Evolutionary conservation across 2,329 filamentous ascomycete species (phyloP).

Genomic region (Macrophomina tecta): DNA sequence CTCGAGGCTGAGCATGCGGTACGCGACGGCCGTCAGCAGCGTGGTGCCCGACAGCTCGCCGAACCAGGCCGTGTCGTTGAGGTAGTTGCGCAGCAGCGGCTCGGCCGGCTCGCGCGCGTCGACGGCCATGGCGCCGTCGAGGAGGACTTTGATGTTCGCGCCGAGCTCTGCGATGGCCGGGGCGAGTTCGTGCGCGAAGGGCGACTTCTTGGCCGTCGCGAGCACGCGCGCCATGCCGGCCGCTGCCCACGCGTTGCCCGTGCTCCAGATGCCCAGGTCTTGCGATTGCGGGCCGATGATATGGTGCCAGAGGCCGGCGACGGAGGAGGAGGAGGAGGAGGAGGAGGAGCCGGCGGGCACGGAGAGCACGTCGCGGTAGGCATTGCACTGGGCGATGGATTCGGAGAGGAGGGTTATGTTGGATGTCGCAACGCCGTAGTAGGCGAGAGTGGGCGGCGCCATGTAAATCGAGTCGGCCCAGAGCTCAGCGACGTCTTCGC

Average conservation of each 20-base stretch:
- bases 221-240: constrained; percentile 56
- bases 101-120: constrained; percentile 43
- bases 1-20: constrained; percentile 53
- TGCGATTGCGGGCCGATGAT: constrained; percentile 47
- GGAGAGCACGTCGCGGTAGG: constrained; percentile 51
- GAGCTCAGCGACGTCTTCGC: constrained; percentile 50
- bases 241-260: constrained; percentile 57
- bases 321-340: constrained; percentile 27
- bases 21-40: constrained; percentile 52
- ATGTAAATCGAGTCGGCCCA: constrained; percentile 60
- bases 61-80: constrained; percentile 53
- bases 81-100: constrained; percentile 54
- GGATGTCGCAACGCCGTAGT: constrained; percentile 50
- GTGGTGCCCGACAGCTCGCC: constrained; percentile 58
- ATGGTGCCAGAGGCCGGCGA: constrained; percentile 52
- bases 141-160: constrained; percentile 44
- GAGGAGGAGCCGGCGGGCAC: constrained; percentile 25
- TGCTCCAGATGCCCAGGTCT: constrained; percentile 54
- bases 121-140: constrained; percentile 43
- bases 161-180: constrained; percentile 38
- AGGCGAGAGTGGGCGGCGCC: constrained; percentile 58
- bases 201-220: constrained; percentile 49
- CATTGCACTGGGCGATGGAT: constrained; percentile 48
- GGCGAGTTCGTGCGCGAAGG: constrained; percentile 15
- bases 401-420: constrained; percentile 44